Conservation (phyloP, 2,329 filamentous ascomycete genomes). For the Penicillium sp. region DNA sequence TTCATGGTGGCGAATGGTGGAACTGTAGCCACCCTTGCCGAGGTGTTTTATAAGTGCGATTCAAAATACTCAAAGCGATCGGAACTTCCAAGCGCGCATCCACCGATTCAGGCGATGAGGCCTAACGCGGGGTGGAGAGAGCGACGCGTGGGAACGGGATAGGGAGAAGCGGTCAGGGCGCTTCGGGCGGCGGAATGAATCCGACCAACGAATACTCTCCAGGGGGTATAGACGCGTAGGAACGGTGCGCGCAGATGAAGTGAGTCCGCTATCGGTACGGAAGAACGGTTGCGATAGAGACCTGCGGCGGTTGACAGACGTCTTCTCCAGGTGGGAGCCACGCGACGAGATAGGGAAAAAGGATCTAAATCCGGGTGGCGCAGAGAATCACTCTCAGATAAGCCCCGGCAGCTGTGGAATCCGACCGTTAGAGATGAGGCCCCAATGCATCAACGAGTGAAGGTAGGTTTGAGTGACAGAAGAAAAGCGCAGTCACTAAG, state of each 20-base stretch:
- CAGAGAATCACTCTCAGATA: constrained; percentile 8
- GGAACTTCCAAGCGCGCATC: constrained; percentile 30
- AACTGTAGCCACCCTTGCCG: constrained; percentile 37
- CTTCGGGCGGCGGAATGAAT: not conserved
- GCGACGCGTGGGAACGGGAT: constrained; percentile 14
- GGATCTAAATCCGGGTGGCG: constrained; percentile 15
- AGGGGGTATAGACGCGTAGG: constrained; percentile 2
- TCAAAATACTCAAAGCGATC: constrained; percentile 23
- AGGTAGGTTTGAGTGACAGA: constrained; percentile 4
- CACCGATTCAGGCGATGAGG: constrained; percentile 31
- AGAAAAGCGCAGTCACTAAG: constrained; percentile 8
- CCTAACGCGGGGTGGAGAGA: constrained; percentile 28
- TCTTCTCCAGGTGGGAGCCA: constrained; percentile 14
- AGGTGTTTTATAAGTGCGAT: not conserved
- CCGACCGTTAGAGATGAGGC: constrained; percentile 8
- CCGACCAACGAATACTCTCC: not conserved
- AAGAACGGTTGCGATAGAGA: constrained; percentile 12
- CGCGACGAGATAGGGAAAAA: constrained; percentile 19
- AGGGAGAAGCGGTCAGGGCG: constrained; percentile 19
- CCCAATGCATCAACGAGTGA: not conserved
- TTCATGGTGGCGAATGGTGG: constrained; percentile 49
- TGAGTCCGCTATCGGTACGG: constrained; percentile 4
- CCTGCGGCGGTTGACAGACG: constrained; percentile 6
- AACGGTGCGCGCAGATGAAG: constrained; percentile 3
- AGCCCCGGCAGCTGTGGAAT: constrained; percentile 2